Evolutionary conservation across 2,329 filamentous ascomycete species (phyloP).

Genomic region (Fusarium albidum): DNA sequence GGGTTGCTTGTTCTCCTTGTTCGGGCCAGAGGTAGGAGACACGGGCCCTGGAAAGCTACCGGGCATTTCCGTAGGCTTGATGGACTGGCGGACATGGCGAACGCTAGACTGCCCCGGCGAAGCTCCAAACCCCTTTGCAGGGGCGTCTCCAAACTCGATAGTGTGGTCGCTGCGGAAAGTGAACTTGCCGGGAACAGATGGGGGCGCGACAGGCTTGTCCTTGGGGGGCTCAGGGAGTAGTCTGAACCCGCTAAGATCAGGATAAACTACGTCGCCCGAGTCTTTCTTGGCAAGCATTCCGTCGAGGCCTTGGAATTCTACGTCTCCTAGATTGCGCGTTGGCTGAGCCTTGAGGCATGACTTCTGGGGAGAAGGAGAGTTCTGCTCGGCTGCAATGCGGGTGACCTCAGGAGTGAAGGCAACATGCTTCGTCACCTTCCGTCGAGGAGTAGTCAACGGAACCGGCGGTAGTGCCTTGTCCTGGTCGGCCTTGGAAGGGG

Average conservation of each 20-base stretch:
- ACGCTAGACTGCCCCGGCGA: constrained; percentile 68
- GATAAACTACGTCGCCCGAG: constrained; percentile 56
- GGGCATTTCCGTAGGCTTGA: constrained; percentile 58
- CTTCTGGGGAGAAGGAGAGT: constrained; percentile 66
- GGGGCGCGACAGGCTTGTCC: constrained; percentile 38
- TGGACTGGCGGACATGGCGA: constrained; percentile 65
- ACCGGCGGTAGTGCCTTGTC: constrained; percentile 62
- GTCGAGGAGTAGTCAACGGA: constrained; percentile 71
- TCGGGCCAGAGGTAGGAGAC: constrained; percentile 47
- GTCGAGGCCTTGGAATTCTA: constrained; percentile 44
- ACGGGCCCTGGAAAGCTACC: constrained; percentile 59
- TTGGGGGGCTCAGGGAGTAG: constrained; percentile 42
- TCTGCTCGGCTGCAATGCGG: constrained; percentile 48
- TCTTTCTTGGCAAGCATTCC: constrained; percentile 37
- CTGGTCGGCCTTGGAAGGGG: constrained; percentile 56
- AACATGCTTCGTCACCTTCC: constrained; percentile 75
- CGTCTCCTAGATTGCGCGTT: constrained; percentile 35
- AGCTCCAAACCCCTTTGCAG: constrained; percentile 62
- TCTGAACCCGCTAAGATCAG: constrained; percentile 58
- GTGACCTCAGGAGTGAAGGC: constrained; percentile 80
- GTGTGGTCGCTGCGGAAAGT: constrained; percentile 73
- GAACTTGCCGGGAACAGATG: constrained; percentile 64
- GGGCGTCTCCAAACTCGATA: constrained; percentile 62
- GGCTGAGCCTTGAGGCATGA: constrained; percentile 55
- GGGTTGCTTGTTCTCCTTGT: constrained; percentile 65